A percentile compares a stretch with the other conserved stretches of the same genome.
Conservation (phyloP, 805 yeast genomes). For the Starmerella vaccinii region DNA sequence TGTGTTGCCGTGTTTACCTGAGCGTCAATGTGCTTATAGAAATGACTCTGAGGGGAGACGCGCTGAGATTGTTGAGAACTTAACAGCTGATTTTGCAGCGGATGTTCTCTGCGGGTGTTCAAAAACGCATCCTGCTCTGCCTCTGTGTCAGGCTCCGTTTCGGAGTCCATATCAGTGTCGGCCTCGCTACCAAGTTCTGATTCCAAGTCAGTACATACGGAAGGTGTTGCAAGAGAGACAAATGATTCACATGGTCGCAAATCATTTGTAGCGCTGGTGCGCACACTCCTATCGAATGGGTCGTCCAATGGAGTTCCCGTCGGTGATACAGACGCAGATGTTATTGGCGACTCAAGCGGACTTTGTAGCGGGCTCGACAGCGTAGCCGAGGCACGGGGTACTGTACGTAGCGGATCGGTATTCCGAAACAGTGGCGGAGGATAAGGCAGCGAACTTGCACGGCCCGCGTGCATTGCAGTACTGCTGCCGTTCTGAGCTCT, state of each 20-base stretch:
- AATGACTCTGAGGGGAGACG: neutral
- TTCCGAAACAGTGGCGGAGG: neutral
- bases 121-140: neutral
- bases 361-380: neutral
- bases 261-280: neutral
- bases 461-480: neutral
- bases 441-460: neutral
- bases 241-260: neutral
- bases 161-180: slow-evolving; percentile 11
- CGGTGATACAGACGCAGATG: neutral
- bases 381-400: neutral
- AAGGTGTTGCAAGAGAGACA: neutral
- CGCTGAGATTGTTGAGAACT: neutral
- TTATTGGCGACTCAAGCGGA: neutral
- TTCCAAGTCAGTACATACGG: slow-evolving; percentile 14
- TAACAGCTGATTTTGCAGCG: neutral
- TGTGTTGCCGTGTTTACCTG: neutral
- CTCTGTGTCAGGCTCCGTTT: slow-evolving; percentile 2
- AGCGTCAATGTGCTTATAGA: neutral
- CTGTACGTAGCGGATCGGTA: neutral
- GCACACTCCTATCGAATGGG: neutral
- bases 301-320: neutral
- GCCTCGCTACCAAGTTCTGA: slow-evolving; percentile 10
- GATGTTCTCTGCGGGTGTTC: neutral
- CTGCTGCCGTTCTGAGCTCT: neutral